These are phyloP conservation scores for Pseudoneurospora amorphoporcata DNA, from an alignment of 495 filamentous ascomycete genomes.

Conservation along the genomic window DNA sequence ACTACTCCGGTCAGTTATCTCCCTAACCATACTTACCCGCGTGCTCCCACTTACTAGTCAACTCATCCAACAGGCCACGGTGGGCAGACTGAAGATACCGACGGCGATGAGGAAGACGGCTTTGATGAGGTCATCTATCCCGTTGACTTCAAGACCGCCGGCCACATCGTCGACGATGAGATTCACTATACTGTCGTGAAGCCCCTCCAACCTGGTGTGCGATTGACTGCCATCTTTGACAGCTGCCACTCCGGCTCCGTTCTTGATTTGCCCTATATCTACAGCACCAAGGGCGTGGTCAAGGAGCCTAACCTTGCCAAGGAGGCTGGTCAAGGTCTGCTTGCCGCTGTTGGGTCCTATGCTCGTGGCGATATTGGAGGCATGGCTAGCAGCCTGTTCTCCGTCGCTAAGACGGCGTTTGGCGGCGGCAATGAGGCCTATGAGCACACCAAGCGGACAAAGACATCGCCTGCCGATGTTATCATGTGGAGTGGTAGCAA, in stretches of 20 bases:
- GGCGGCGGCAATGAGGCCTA: constrained; percentile 66
- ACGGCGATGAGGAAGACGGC: constrained; percentile 82
- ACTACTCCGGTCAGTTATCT: constrained; percentile 51
- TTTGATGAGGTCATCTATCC: constrained; percentile 97
- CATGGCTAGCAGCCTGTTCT: constrained; percentile 61
- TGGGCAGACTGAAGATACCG: constrained; percentile 33
- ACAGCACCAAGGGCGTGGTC: constrained; percentile 88
- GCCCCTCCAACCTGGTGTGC: constrained; percentile 72
- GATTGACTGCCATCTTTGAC: constrained; percentile 94
- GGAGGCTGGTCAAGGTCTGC: constrained; percentile 83
- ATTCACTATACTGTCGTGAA: constrained; percentile 85
- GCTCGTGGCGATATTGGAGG: constrained; percentile 72
- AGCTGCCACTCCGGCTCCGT: constrained; percentile 95
- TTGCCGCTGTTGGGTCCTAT: constrained; percentile 75
- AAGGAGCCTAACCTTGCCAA: constrained; percentile 97
- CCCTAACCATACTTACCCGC: neutral
- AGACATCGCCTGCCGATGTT: constrained; percentile 93
- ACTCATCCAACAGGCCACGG: constrained; percentile 29
- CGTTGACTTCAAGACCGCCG: constrained; percentile 76
- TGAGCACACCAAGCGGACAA: constrained; percentile 73
- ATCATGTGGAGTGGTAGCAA: constrained; percentile 98
- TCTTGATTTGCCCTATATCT: constrained; percentile 93
- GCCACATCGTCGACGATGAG: constrained; percentile 94
- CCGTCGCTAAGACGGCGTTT: constrained; percentile 82
- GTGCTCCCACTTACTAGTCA: neutral